Base-by-base conservation (phyloP, 163 green algal genomes). In the Prototheca wickerhamii region DNA sequence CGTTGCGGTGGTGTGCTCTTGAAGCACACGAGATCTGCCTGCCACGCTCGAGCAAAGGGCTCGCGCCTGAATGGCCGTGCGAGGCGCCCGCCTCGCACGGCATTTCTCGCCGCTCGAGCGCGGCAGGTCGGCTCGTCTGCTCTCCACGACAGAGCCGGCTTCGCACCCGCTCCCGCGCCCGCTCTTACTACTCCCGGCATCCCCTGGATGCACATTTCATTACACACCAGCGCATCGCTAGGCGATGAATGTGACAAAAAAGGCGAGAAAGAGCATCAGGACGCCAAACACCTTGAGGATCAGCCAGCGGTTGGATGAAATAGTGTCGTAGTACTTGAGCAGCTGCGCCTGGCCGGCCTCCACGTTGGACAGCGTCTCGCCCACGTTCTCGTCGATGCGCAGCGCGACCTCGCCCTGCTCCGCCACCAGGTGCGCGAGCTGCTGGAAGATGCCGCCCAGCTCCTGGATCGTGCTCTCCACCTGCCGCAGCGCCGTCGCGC, bases 371-470 rank as follows among this genome's bases (percentile, higher is more conserved):
- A 98, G 64, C 20, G 92, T 92, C 49, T 98, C 93, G 32, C 96
- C 88, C 21, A 99, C 78, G 75, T 99, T 96, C 42, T 97, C 91
- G 69, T 99, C 93, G 61, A 99, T 99, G 35, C 93, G 86, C 34
- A 94, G 78, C 6, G 93, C 88, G 77, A 98, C 83, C 77, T 99
- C 93, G 4, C 93, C 93, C 71, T 98, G 89, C 65, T 90, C 78
- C 43, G 80, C 63, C 60, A 97, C 93, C 85, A 99, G 93, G 50
- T 92, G 84, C 4, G 88, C 86, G 33, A 99, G 85, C 81, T 98
- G 88, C 60, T 91, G 87, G 79, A 99, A 99, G 50, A 99, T 99
- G 65, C 67, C 80, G 30, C 93, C 89, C 46, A 99, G 84, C 80
- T 99, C 93, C 34, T 88, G 77, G 46, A 99, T 98, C 2, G 93